A percentile compares a stretch with the other conserved stretches of the same genome.
phyloP scores from a whole-genome alignment of 345 rosid genomes.

The Sonneratia caseolaris region DNA sequence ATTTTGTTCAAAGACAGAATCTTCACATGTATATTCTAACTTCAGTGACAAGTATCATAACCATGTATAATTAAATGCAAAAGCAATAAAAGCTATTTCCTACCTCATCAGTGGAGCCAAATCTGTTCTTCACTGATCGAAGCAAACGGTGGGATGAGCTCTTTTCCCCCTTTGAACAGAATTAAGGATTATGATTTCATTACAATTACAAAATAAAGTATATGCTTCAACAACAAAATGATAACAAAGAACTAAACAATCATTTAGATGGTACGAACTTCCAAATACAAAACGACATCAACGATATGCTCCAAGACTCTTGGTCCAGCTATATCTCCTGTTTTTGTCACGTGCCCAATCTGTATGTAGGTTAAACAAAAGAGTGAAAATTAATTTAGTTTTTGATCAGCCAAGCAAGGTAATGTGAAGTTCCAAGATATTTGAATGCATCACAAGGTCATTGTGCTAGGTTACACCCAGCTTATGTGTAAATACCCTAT shows the following conservation, averaged over 20 bases:
- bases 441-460: background rate
- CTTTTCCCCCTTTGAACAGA: slow-evolving; percentile 61
- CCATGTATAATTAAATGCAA: background rate
- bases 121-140: slow-evolving; percentile 89
- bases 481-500: too few relatives aligned
- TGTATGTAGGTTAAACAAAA: slow-evolving; percentile 12
- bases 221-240: slow-evolving; percentile 1
- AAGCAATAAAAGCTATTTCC: background rate
- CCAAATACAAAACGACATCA: slow-evolving; percentile 88
- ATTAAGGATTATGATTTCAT: background rate
- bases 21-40: background rate
- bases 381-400: background rate
- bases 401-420: background rate
- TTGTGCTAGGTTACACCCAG: background rate
- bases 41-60: background rate
- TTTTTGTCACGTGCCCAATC: slow-evolving; percentile 88
- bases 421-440: background rate
- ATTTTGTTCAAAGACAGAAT: background rate
- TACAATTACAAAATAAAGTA: background rate
- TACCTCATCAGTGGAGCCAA: slow-evolving; percentile 92
- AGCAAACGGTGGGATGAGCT: slow-evolving; percentile 75
- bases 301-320: slow-evolving; percentile 97
- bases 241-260: background rate
- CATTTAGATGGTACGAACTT: slow-evolving; percentile 45
- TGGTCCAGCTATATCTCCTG: slow-evolving; percentile 97